These are phyloP conservation scores for Conoideocrella luteorostrata DNA, from an alignment of 2,329 filamentous ascomycete genomes.

Conservation along the genomic window DNA sequence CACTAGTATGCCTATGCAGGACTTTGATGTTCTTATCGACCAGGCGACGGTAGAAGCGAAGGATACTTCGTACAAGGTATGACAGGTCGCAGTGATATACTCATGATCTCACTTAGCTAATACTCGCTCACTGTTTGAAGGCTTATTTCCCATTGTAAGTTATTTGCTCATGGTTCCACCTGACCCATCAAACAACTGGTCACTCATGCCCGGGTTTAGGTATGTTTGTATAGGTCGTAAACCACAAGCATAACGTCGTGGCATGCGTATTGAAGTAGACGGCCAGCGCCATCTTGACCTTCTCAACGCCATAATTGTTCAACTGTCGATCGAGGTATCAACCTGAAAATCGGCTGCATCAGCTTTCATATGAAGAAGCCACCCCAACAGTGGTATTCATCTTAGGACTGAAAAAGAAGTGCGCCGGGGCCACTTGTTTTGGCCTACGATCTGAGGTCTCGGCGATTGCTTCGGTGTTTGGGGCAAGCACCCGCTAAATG, in stretches of 20 bases:
- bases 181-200: neutral
- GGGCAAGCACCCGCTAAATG: too few relatives aligned
- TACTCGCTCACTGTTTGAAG: constrained; percentile 23
- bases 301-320: too few relatives aligned
- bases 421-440: neutral
- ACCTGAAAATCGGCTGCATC: too few relatives aligned
- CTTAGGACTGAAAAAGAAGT: too few relatives aligned
- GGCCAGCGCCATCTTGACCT: neutral
- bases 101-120: too few relatives aligned
- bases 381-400: too few relatives aligned
- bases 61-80: constrained; percentile 49
- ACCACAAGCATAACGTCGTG: constrained; percentile 23
- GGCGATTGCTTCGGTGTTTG: neutral
- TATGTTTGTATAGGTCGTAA: constrained; percentile 60
- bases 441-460: neutral
- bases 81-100: too few relatives aligned
- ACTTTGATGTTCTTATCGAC: constrained; percentile 50
- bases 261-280: neutral
- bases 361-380: too few relatives aligned
- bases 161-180: neutral
- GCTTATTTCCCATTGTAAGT: constrained; percentile 58
- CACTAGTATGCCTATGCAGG: constrained; percentile 48
- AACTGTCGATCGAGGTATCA: too few relatives aligned
- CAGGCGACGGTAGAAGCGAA: constrained; percentile 48
- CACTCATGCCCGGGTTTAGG: constrained; percentile 25